Evolutionary conservation across 1,139 yeast species (phyloP), one percentile per base, ranked within the genome.

Genomic region (Geotrichum reessii): DNA sequence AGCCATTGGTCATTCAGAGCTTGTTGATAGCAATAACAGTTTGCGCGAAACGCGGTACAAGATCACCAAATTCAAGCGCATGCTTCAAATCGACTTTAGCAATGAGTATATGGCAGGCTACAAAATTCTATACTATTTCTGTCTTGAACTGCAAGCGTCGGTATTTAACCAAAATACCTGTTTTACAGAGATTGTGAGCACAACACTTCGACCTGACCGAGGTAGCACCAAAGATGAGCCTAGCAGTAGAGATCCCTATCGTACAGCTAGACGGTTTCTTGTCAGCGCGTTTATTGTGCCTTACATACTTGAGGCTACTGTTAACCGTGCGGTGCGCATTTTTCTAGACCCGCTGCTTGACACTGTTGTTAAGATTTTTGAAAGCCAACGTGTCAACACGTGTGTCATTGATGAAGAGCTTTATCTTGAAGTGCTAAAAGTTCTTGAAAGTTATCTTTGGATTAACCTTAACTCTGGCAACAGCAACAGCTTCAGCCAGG

Each of bases 1-100:
- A 11, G 44, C 44, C 5, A 7, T 37, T 37, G 44, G 44, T n/a
- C 8, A n/a, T 3, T n/a, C 44, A 9, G 44, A 19, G 5, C 7
- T 24, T 21, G 24, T 47, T 19, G 31, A 22, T 12, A 14, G 17
- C 28, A 11, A 22, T 7, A 11, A 3, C 12, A 28, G 46, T 5
- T 14, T 52, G 48, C 53, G 49, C 12, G 54, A 53, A 22, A 42
- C 46, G 14, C 54, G 50, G 6, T 47, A 44, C 33, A 57, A 57
- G 28, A 53, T 48, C 1, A 52, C 53, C 24, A 40, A 50, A 33
- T 57, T 57, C 40, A 57, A 57, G 52, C 50, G 53, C 33, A 52
- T 57, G 54, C 54, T 57, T 3, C 53, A 57, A 12, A 57, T 57
- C 14, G 59, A 57, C 28, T 57, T 57, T 33, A 31, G 47, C 19